These are phyloP conservation scores for Ascomycota sp. DNA, from an alignment of 2,329 filamentous ascomycete species.

Conservation along the genomic window DNA sequence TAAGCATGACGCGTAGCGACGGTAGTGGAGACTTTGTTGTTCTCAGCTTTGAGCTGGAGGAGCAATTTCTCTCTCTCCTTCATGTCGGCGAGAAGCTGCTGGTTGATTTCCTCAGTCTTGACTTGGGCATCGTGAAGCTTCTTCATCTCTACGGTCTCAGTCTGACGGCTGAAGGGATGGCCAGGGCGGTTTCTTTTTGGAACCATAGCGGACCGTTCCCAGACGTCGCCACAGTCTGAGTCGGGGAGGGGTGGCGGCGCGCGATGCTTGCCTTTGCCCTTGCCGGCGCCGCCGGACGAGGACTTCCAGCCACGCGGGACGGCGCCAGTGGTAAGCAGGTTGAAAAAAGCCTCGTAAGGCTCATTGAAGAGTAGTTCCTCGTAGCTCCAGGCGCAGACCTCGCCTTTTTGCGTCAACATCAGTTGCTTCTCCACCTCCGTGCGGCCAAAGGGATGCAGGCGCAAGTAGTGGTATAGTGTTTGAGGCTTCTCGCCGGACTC, in stretches of 20 bases:
- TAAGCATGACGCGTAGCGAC: conserved; percentile 12
- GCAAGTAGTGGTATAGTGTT: conserved; percentile 82
- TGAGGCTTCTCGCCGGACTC: conserved; percentile 85
- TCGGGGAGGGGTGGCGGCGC: conserved; percentile 17
- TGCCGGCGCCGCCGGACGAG: conserved; percentile 26
- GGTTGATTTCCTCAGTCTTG: conserved; percentile 39
- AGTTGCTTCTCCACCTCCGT: conserved; percentile 52
- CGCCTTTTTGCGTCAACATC: conserved; percentile 34
- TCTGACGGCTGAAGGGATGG: conserved; percentile 54
- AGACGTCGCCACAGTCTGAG: conserved; percentile 26
- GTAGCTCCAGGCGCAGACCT: conserved; percentile 63
- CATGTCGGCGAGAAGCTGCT: conserved; percentile 37
- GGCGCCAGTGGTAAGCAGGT: conserved; percentile 58
- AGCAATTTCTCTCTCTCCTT: conserved; percentile 44
- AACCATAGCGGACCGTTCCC: conserved; percentile 54
- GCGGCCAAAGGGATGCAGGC: conserved; percentile 75
- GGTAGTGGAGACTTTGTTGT: conserved; percentile 27
- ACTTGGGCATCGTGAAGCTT: conserved; percentile 41
- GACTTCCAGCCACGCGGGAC: conserved; percentile 25
- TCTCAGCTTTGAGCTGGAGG: conserved; percentile 36
- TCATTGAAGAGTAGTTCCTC: conserved; percentile 97
- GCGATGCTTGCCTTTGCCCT: conserved; percentile 25
- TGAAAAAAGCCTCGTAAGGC: conserved; percentile 80
- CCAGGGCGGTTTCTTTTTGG: conserved; percentile 44
- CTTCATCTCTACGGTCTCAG: conserved; percentile 42